A percentile compares a stretch with the other conserved stretches of the same genome.
Evolutionary conservation across 2,329 filamentous ascomycete species (phyloP).

Genomic region (Penicillium psychrosexuale): DNA sequence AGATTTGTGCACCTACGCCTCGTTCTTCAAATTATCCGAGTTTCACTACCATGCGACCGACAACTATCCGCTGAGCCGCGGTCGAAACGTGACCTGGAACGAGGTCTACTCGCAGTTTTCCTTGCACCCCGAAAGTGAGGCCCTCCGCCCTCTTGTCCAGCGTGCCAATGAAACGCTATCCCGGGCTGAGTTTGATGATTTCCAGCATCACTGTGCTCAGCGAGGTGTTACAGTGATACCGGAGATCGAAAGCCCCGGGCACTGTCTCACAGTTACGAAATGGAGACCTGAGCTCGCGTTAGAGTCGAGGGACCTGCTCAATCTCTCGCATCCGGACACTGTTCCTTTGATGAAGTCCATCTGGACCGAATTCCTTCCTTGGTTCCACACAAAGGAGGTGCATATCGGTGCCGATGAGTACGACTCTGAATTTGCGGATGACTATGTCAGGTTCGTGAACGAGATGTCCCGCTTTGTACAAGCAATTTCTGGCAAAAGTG

Average conservation of each 20-base stretch:
- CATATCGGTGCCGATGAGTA: constrained; percentile 59
- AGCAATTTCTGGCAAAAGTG: constrained; percentile 41
- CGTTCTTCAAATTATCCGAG: constrained; percentile 60
- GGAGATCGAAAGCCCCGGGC: constrained; percentile 60
- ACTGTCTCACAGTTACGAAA: constrained; percentile 56
- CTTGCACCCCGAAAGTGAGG: constrained; percentile 49
- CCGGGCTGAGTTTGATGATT: constrained; percentile 49
- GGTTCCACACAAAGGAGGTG: constrained; percentile 56
- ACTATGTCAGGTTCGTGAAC: constrained; percentile 55
- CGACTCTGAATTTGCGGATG: constrained; percentile 42
- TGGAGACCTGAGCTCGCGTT: constrained; percentile 58
- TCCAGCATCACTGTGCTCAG: constrained; percentile 53
- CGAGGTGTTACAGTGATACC: constrained; percentile 59
- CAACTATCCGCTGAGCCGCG: constrained; percentile 52
- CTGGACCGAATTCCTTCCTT: constrained; percentile 56
- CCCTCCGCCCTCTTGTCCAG: constrained; percentile 51
- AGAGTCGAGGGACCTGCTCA: constrained; percentile 51
- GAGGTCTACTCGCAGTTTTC: constrained; percentile 57
- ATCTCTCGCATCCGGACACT: constrained; percentile 55
- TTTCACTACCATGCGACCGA: constrained; percentile 60
- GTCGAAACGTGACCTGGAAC: constrained; percentile 48
- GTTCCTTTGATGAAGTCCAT: constrained; percentile 54
- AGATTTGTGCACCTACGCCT: constrained; percentile 59
- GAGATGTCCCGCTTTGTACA: constrained; percentile 50
- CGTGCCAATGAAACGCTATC: constrained; percentile 56